phyloP scores from a whole-genome alignment of 2,329 filamentous ascomycete genomes.

The Aspergillus ustus region DNA sequence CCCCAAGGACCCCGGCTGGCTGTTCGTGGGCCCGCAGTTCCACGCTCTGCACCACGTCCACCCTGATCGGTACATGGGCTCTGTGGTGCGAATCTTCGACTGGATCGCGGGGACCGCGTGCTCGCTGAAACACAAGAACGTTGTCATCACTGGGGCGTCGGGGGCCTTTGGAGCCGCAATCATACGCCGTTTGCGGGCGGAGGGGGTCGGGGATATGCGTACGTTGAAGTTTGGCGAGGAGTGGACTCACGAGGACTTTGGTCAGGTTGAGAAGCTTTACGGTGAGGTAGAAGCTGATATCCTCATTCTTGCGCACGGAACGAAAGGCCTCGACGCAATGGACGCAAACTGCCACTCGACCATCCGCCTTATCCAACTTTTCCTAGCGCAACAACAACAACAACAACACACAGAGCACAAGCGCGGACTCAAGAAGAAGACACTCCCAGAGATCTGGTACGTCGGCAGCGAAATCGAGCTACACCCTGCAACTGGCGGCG shows the following conservation, averaged over 20 bases:
- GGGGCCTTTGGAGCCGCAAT: constrained; percentile 24
- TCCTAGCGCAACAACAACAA: constrained; percentile 14
- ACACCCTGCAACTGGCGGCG: constrained; percentile 11
- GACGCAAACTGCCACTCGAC: constrained; percentile 19
- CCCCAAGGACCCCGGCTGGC: constrained; percentile 23
- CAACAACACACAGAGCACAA: too few relatives aligned
- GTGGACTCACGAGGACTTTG: constrained; percentile 21
- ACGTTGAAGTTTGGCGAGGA: constrained; percentile 14
- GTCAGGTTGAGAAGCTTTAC: background rate
- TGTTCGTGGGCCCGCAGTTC: constrained; percentile 25
- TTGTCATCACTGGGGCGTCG: constrained; percentile 18
- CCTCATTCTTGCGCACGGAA: constrained; percentile 23
- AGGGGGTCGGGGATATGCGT: constrained; percentile 19
- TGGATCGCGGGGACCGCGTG: constrained; percentile 26
- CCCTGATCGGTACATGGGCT: constrained; percentile 26
- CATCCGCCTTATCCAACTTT: constrained; percentile 17
- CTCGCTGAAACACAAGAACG: constrained; percentile 20
- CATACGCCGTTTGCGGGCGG: constrained; percentile 10
- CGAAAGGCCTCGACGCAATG: constrained; percentile 17
- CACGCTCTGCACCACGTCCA: constrained; percentile 26
- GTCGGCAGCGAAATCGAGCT: constrained; percentile 22
- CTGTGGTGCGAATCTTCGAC: constrained; percentile 26
- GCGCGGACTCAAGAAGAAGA: background rate
- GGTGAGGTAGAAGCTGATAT: constrained; percentile 15
- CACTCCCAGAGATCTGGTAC: constrained; percentile 26